These are phyloP conservation scores for Striga asiatica DNA, from an alignment of 257 asterid genomes.

Conservation along the genomic window DNA sequence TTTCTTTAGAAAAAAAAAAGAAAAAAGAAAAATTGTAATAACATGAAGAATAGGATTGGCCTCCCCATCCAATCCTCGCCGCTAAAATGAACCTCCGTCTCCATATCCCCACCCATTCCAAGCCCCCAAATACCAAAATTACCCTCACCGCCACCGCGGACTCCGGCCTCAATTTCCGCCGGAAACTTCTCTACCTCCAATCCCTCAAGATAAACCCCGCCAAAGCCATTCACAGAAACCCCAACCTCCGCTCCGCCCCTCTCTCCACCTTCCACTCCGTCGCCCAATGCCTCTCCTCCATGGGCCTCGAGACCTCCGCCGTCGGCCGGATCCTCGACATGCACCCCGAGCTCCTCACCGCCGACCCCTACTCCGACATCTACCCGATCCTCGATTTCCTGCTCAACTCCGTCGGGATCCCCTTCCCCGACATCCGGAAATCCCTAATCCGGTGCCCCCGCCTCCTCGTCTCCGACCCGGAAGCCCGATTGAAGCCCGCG, in stretches of 20 bases:
- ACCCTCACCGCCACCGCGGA: slow-evolving; percentile 24
- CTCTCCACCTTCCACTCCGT: slow-evolving; percentile 50
- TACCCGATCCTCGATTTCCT: slow-evolving; percentile 63
- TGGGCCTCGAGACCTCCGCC: slow-evolving; percentile 53
- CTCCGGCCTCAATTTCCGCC: slow-evolving; percentile 51
- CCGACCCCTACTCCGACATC: slow-evolving; percentile 50
- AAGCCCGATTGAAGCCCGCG: slow-evolving; percentile 53
- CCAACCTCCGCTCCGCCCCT: slow-evolving; percentile 52
- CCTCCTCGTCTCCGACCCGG: slow-evolving; percentile 33
- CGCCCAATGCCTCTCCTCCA: slow-evolving; percentile 54
- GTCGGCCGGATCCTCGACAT: slow-evolving; percentile 68
- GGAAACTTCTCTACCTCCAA: slow-evolving; percentile 47
- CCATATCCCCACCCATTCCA: too few relatives aligned
- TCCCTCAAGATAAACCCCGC: slow-evolving; percentile 35
- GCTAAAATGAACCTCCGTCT: too few relatives aligned
- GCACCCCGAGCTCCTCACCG: slow-evolving; percentile 68
- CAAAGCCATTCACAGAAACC: slow-evolving; percentile 61
- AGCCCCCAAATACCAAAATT: too few relatives aligned
- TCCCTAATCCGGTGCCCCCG: neutral
- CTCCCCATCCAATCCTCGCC: too few relatives aligned
- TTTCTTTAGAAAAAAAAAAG: too few relatives aligned
- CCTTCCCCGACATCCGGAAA: neutral
- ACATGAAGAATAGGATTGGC: too few relatives aligned
- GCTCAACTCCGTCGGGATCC: neutral
- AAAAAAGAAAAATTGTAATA: too few relatives aligned